Percentiles rank a stretch among this genome's conserved stretches.
Evolutionary conservation across 1,139 yeast species (phyloP).

Genomic region (Suhomyces wounanorum): DNA sequence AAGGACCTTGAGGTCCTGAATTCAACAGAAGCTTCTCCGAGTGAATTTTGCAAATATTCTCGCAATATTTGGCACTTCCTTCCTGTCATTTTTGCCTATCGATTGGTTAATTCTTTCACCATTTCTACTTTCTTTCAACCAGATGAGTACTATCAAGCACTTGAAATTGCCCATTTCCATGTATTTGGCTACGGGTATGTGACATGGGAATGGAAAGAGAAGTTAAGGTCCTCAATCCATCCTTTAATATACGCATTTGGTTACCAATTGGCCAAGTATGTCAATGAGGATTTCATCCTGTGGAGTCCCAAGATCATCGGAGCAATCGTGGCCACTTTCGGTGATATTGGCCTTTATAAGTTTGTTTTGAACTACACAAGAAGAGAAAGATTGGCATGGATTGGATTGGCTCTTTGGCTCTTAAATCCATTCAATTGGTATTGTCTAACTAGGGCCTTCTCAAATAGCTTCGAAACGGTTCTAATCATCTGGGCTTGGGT

Average conservation of each 20-base stretch:
- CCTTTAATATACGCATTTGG: slow-evolving; percentile 67
- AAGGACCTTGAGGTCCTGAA: neutral
- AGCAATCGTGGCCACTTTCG: slow-evolving; percentile 68
- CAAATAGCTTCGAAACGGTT: slow-evolving; percentile 79
- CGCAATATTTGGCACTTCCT: neutral
- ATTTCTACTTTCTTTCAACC: slow-evolving; percentile 87
- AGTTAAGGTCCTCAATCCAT: slow-evolving; percentile 75
- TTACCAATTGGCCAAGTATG: slow-evolving; percentile 25
- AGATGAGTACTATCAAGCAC: slow-evolving; percentile 90
- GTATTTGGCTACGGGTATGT: slow-evolving; percentile 80
- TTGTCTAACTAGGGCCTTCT: slow-evolving; percentile 77
- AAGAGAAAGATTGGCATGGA: slow-evolving; percentile 42
- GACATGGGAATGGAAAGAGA: slow-evolving; percentile 94
- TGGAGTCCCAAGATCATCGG: slow-evolving; percentile 66
- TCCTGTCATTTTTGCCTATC: slow-evolving; percentile 18
- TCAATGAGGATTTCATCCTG: slow-evolving; percentile 12
- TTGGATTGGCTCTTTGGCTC: slow-evolving; percentile 55
- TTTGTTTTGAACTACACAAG: slow-evolving; percentile 45
- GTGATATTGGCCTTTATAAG: slow-evolving; percentile 62
- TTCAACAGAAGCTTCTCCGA: neutral
- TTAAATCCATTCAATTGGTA: slow-evolving; percentile 84
- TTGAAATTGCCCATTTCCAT: slow-evolving; percentile 84
- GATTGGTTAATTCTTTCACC: slow-evolving; percentile 65
- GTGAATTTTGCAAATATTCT: neutral
- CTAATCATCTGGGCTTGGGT: slow-evolving; percentile 70